These are phyloP conservation scores for Tilletiopsis washingtonensis DNA, from an alignment of 1,284 basidiomycete genomes.

Conservation along the genomic window DNA sequence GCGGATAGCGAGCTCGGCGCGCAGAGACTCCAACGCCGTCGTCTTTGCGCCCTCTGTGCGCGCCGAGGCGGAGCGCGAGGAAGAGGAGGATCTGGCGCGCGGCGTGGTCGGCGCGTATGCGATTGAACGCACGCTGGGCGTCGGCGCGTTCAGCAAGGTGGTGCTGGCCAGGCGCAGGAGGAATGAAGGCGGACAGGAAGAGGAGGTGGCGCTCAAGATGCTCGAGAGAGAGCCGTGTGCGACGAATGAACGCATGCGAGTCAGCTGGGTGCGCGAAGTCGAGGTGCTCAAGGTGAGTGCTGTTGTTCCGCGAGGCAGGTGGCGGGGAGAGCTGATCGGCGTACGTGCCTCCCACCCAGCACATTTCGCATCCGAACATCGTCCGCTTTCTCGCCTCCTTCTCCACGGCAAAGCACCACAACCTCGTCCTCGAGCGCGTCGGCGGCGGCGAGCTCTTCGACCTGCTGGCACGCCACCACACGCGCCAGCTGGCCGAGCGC, in stretches of 20 bases:
- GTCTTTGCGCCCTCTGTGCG: no score
- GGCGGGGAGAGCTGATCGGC: no score
- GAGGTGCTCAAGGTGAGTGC: constrained; percentile 66
- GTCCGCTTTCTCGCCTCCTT: constrained; percentile 68
- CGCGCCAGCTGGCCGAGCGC: constrained; percentile 52
- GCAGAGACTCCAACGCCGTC: not conserved
- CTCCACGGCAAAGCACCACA: constrained; percentile 66
- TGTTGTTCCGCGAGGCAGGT: no score
- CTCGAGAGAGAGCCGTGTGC: constrained; percentile 58
- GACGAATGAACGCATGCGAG: constrained; percentile 63
- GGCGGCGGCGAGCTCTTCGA: constrained; percentile 77
- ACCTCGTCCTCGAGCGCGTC: constrained; percentile 70
- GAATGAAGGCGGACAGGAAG: constrained; percentile 23
- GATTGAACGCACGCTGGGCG: constrained; percentile 32
- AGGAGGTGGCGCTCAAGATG: constrained; percentile 75
- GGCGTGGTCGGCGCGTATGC: constrained; percentile 30
- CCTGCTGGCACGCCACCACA: constrained; percentile 58
- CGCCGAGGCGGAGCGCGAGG: constrained; percentile 9
- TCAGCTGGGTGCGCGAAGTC: constrained; percentile 77
- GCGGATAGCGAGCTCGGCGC: not conserved
- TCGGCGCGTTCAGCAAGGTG: constrained; percentile 44
- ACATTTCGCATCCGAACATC: constrained; percentile 76
- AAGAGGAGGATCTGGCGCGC: constrained; percentile 29
- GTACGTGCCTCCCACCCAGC: constrained; percentile 53
- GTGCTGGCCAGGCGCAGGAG: constrained; percentile 17